Base-by-base conservation (phyloP, 2,329 filamentous ascomycete species). In the Pseudodiploospora longispora region DNA sequence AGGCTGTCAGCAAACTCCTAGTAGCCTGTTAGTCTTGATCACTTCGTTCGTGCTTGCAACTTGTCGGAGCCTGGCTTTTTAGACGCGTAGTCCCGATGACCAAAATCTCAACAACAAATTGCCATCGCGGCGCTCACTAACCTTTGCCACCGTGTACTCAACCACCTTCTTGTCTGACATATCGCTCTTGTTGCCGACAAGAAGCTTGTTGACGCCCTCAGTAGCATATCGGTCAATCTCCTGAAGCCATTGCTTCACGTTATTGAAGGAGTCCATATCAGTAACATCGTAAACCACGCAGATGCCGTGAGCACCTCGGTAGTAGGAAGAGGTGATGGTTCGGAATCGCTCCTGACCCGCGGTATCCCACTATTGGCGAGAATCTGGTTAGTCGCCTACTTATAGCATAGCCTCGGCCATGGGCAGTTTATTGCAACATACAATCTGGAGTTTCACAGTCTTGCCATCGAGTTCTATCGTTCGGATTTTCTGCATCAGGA, bases 131-230 rank as follows among this genome's bases (percentile, higher is more conserved):
- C 46, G 36, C 34, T 40, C 35, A 52, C 78, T 49, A 75, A 96
- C 93, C 87, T 98, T 98, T 58, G 93, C 93, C 57, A 97, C 93
- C 53, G 89, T 95, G 80, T 98, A 98, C 70, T 98, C 93, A 51
- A 98, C 93, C 35, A 97, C 93, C 78, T 97, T 98, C 86, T 98
- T 98, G 74, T 98, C 93, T 48, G 91, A 83, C 89, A 98, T 97
- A 86, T 98, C 93, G 72, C 89, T 95, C 85, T 98, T 98, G 85
- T 98, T 98, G 64, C 93, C 93, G 51, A 98, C 91, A 50, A 98
- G 83, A 55, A 98, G 80, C 80, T 98, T 98, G 82, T 98, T 98
- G 64, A 98, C 93, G 55, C 93, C 93, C 73, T 98, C 93, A 56
- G 93, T 98, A 59, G 93, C 93, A 63, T 98, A 97, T 68, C 93